Evolutionary conservation across 495 filamentous ascomycete species (phyloP).

Genomic region (Opeltia flavorubescens): DNA sequence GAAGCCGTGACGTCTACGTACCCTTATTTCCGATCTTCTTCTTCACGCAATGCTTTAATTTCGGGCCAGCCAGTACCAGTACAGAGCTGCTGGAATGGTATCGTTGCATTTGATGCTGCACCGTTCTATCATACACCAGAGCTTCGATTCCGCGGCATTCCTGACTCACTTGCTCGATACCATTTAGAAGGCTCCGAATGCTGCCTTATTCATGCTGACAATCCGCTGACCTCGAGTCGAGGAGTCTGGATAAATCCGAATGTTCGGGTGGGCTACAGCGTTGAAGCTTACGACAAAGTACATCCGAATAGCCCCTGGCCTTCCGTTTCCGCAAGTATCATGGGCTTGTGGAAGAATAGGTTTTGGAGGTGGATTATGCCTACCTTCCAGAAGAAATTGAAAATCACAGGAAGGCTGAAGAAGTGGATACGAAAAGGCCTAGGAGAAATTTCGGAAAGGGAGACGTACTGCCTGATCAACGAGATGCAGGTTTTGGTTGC

Average conservation of each 20-base stretch:
- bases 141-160: constrained; percentile 54
- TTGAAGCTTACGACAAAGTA: constrained; percentile 39
- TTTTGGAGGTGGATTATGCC: constrained; percentile 34
- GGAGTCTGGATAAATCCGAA: constrained; percentile 69
- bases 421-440: constrained; percentile 25
- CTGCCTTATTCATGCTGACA: constrained; percentile 72
- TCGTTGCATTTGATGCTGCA: constrained; percentile 44
- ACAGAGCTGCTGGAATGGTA: constrained; percentile 73
- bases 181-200: constrained; percentile 75
- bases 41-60: constrained; percentile 44
- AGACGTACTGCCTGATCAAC: constrained; percentile 53
- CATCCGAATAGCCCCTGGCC: constrained; percentile 30
- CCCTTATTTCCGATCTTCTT: constrained; percentile 58
- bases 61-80: constrained; percentile 48
- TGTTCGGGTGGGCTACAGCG: constrained; percentile 60
- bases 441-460: constrained; percentile 36
- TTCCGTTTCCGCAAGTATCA: constrained; percentile 18
- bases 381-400: constrained; percentile 23
- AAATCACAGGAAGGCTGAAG: constrained; percentile 26
- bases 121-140: constrained; percentile 40
- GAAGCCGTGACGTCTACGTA: constrained; percentile 50
- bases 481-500: constrained; percentile 70
- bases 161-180: constrained; percentile 47
- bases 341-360: constrained; percentile 45
- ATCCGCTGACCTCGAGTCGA: constrained; percentile 32